A percentile compares a stretch with the other conserved stretches of the same genome.
phyloP scores from a whole-genome alignment of 176 grass and related monocot genomes.

The Aegilops longissima region DNA sequence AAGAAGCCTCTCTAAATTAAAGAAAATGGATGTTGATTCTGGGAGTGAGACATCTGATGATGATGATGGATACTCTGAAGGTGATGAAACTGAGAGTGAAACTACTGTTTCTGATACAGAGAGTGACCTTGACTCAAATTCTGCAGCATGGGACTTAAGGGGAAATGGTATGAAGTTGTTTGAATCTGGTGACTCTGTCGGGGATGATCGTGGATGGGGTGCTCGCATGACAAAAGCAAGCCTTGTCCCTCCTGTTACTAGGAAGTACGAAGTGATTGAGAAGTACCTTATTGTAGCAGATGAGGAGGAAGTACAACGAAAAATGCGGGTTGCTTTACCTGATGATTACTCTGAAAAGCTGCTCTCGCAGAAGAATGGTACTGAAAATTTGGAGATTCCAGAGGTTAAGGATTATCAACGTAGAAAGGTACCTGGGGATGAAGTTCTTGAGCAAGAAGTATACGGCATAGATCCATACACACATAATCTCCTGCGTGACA shows the following conservation, averaged over 20 bases:
- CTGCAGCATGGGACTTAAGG: slow-evolving; percentile 66
- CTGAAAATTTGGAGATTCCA: slow-evolving; percentile 87
- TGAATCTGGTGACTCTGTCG: slow-evolving; percentile 53
- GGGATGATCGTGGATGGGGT: slow-evolving; percentile 89
- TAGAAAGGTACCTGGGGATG: slow-evolving; percentile 74
- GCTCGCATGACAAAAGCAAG: slow-evolving; percentile 99
- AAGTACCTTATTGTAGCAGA: slow-evolving; percentile 95
- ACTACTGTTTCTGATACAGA: slow-evolving; percentile 89
- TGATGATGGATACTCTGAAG: slow-evolving; percentile 79
- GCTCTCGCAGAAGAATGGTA: slow-evolving; percentile 82
- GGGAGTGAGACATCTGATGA: slow-evolving; percentile 95
- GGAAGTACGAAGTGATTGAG: slow-evolving; percentile 95
- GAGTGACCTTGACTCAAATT: slow-evolving; percentile 77
- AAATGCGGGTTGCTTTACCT: slow-evolving; percentile 89
- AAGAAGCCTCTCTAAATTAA: slow-evolving; percentile 96
- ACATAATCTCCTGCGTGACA: slow-evolving; percentile 89
- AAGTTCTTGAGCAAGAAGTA: slow-evolving; percentile 98
- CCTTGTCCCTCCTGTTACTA: slow-evolving; percentile 96
- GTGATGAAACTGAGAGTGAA: slow-evolving; percentile 73
- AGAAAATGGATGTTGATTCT: slow-evolving; percentile 80
- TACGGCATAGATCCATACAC: slow-evolving; percentile 99
- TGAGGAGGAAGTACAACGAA: slow-evolving; percentile 81
- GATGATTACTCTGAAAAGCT: slow-evolving; percentile 97
- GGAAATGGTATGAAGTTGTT: slow-evolving; percentile 58
- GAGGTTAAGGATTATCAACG: slow-evolving; percentile 99